These are phyloP conservation scores for Yamadazyma sp. DNA, from an alignment of 1,139 yeast species.

Conservation along the genomic window DNA sequence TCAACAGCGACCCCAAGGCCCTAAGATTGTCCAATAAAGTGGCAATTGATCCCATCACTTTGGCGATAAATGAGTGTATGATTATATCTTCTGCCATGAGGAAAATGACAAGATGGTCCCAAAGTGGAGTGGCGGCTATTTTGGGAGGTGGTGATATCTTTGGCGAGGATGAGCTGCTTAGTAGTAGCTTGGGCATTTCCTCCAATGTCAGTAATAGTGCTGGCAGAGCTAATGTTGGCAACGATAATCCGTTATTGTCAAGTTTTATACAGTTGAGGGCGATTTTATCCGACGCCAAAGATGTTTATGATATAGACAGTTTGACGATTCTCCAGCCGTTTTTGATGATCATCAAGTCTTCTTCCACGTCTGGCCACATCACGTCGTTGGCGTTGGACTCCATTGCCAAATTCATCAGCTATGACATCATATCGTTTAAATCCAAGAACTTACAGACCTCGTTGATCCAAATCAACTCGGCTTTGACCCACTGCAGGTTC, in stretches of 20 bases:
- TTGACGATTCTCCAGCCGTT: conserved; percentile 83
- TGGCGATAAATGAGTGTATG: conserved; percentile 87
- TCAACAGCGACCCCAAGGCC: background rate
- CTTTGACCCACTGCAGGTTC: conserved; percentile 91
- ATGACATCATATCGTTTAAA: conserved; percentile 51
- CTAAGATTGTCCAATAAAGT: background rate
- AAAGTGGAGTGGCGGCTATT: conserved; percentile 86
- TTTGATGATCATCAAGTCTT: conserved; percentile 78
- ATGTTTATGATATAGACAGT: conserved; percentile 62
- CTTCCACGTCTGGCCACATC: conserved; percentile 81
- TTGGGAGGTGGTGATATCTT: conserved; percentile 59
- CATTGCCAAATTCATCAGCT: conserved; percentile 66
- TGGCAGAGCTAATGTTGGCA: conserved; percentile 18
- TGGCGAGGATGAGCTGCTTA: conserved; percentile 34
- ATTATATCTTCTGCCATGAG: conserved; percentile 89
- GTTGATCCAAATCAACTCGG: conserved; percentile 62
- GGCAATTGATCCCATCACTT: conserved; percentile 75
- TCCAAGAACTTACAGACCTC: conserved; percentile 49
- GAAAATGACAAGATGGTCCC: conserved; percentile 76
- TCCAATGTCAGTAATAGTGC: conserved; percentile 17
- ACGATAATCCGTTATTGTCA: conserved; percentile 66
- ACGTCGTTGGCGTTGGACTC: conserved; percentile 82
- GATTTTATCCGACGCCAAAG: conserved; percentile 59
- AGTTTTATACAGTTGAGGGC: conserved; percentile 79
- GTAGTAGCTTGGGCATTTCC: conserved; percentile 26